Conservation (phyloP, 2,329 filamentous ascomycete species). For the Aspergillus sp. region DNA sequence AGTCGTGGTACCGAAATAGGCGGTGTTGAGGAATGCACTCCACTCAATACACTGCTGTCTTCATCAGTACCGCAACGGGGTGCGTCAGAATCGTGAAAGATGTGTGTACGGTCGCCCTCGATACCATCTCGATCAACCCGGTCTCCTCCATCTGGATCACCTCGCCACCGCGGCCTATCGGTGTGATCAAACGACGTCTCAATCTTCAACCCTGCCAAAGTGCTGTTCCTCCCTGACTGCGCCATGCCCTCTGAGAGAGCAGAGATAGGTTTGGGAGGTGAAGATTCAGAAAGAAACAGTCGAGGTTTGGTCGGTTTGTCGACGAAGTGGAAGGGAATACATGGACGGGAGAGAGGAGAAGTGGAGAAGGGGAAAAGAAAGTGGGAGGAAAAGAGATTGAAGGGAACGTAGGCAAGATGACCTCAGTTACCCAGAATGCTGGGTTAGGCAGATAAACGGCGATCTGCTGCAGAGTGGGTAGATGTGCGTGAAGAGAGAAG, state of each 20-base stretch:
- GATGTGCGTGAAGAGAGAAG: not conserved
- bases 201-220: constrained; percentile 37
- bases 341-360: not conserved
- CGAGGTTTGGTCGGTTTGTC: not conserved
- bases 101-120: constrained; percentile 37
- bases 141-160: constrained; percentile 24
- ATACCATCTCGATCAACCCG: constrained; percentile 32
- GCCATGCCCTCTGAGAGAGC: constrained; percentile 34
- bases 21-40: constrained; percentile 42
- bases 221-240: constrained; percentile 31
- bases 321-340: not conserved
- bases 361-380: not conserved
- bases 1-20: constrained; percentile 46
- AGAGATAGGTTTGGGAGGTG: not conserved
- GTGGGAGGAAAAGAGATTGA: not conserved
- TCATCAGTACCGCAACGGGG: constrained; percentile 38
- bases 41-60: constrained; percentile 38
- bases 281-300: not conserved
- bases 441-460: too few species aligned
- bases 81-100: constrained; percentile 32
- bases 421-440: too few species aligned
- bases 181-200: constrained; percentile 36
- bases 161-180: constrained; percentile 24
- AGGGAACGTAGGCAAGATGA: not conserved
- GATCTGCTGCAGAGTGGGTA: not conserved